Conservation (phyloP, 148 eudicot species). For the Rhododendron vialii region DNA sequence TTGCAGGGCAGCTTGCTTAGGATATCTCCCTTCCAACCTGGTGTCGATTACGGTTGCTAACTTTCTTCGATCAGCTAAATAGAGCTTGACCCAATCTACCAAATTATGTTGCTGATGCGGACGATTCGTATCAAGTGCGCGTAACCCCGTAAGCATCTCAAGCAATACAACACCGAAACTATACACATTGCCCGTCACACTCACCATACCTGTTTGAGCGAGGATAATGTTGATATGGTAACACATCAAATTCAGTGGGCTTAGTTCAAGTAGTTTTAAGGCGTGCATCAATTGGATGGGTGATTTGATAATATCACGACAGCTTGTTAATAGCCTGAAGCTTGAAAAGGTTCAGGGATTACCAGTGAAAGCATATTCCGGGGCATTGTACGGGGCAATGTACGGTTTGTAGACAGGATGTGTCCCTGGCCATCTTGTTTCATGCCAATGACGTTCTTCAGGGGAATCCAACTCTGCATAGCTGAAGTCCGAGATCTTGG, state of each 20-base stretch:
- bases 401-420: too few species aligned
- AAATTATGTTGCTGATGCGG: not conserved
- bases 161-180: slow-evolving; percentile 29
- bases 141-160: not conserved
- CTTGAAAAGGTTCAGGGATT: slow-evolving; percentile 4
- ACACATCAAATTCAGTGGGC: not conserved
- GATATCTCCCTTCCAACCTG: not conserved
- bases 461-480: slow-evolving; percentile 61
- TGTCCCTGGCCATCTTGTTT: slow-evolving; percentile 14
- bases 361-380: slow-evolving; percentile 88
- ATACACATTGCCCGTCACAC: slow-evolving; percentile 75
- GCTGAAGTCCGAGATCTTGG: slow-evolving; percentile 85
- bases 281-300: not conserved
- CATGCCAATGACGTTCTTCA: too few species aligned
- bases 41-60: not conserved
- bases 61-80: not conserved
- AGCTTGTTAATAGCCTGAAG: not conserved
- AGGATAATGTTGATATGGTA: not conserved
- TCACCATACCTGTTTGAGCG: slow-evolving; percentile 59
- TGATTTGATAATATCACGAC: not conserved
- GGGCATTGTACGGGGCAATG: slow-evolving; percentile 43
- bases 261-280: not conserved
- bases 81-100: not conserved
- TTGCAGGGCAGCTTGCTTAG: not conserved
- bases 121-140: not conserved